Evolutionary conservation across 2,329 filamentous ascomycete species (phyloP), one percentile per base, ranked within the genome.

Genomic region (Fusarium graminum): DNA sequence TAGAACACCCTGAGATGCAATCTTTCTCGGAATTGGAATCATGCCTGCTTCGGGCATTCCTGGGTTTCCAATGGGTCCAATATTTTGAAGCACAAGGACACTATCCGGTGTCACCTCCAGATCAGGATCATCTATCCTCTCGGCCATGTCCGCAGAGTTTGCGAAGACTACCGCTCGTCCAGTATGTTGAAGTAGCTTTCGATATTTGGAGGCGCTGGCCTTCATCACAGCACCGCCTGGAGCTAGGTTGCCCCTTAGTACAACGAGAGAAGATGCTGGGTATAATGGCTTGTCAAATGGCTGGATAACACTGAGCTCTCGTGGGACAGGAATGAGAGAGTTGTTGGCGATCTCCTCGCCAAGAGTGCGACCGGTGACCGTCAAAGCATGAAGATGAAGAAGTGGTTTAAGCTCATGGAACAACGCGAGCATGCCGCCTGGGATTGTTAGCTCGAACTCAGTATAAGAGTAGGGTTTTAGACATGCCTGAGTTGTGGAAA

Each of bases 41-140:
- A 86, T 74, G 0, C 84, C 84, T 55, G 95, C 93, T 77, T 97
- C 94, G 2, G 93, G 94, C 94, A 97, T 97, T 13, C 94, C 94
- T 0, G 94, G 94, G 3, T 92, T 93, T 19, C 93, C 93, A 52
- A 95, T 92, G 0, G 93, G 94, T 0, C 94, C 94, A 73, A 97
- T 94, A 63, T 93, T 94, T 65, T 93, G 89, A 26, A 97, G 88
- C 6, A 97, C 88, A 1, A 97, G 82, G 10, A 97, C 93, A 42
- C 80, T 82, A 39, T 84, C 76, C 0, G 76, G 66, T 0, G 75
- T 74, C 2, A 96, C 87, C 29, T 92, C 90, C 56, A 97, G 87
- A 28, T 76, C 71, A 0, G 81, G 80, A 40, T 80, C 78, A 56
- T 86, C 84, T 28, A 86, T 79, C 9, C 93, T 90, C 19, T 81